Evolutionary conservation across 192 early-diverging fungal genomes (phyloP), one percentile per base, ranked within the genome.

Genomic region (Lobosporangium transversale): DNA sequence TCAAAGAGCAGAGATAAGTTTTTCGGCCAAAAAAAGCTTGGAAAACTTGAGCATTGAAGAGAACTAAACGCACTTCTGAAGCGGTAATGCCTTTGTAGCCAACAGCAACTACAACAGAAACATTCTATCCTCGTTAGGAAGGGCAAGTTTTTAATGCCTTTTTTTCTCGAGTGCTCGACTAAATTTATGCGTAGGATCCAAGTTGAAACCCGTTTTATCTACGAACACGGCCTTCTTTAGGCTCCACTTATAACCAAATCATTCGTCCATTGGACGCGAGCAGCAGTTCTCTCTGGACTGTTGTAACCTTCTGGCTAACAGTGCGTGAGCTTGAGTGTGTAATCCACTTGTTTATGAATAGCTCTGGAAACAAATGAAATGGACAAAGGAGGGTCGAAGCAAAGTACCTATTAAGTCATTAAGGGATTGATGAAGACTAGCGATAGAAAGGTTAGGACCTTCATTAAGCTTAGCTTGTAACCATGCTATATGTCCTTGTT

Each of bases 171-270:
- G 49, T 24, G 66, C 43, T 15, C 66, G 55, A 59, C 51, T 56
- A 58, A 37, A 62, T 27, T 42, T 62, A 31, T 56, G 50, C 31
- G 52, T 37, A 53, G 69, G 68, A 27, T 79, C 61, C 31, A 79
- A 63, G 35, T 69, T 79, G 62, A 79, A 79, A 23, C 60, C 62
- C 27, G 66, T 49, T 54, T 79, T 66, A 54, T 79, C 76, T n/a
- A 69, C 56, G 59, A 65, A 69, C 30, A 68, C 29, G 44, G 57
- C 64, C 56, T 60, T 0, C 11, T 62, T 62, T 47, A 62, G 48
- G 12, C 37, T 50, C 45, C 21, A 37, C 59, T 44, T 10, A 50
- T 44, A 21, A 62, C 45, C 31, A 62, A 30, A 31, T 48, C 50
- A 27, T 48, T 15, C 21, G 48, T 47, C 59, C 59, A 62, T 62